Evolutionary conservation across 441 rosid species (phyloP).

Genomic region (Populus hybrid): DNA sequence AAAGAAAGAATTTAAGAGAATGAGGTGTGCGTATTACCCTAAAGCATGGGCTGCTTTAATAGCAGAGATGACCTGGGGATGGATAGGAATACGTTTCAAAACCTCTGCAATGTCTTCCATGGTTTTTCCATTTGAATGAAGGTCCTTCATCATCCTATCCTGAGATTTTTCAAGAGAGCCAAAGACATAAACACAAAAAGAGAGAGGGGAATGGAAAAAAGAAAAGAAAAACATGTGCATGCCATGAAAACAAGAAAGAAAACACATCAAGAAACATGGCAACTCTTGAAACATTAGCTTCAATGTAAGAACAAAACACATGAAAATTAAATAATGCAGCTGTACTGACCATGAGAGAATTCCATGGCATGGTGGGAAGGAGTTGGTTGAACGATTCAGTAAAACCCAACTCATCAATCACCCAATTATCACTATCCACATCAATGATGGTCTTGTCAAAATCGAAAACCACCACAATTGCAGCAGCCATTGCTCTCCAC

Average conservation of each 20-base stretch:
- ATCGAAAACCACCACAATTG: conserved; percentile 52
- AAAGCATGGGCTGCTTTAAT: conserved; percentile 48
- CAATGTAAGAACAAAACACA: no score
- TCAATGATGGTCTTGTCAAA: conserved; percentile 80
- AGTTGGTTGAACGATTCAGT: conserved; percentile 63
- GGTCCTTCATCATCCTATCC: conserved; percentile 58
- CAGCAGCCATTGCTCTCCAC: conserved; percentile 25
- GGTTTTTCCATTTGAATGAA: conserved; percentile 43
- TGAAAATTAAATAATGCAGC: no score
- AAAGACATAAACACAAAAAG: background rate
- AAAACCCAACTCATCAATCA: conserved; percentile 60
- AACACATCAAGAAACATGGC: no score
- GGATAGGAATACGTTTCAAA: conserved; percentile 45
- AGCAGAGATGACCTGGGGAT: conserved; percentile 53
- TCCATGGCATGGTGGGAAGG: conserved; percentile 80
- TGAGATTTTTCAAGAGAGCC: conserved; percentile 9
- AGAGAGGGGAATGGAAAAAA: background rate
- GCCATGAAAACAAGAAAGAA: no score
- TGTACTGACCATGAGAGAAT: conserved; percentile 56
- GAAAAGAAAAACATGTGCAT: background rate
- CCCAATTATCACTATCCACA: conserved; percentile 74
- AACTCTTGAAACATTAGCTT: no score
- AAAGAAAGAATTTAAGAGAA: background rate
- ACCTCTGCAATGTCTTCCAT: conserved; percentile 42
- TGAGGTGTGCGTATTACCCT: conserved; percentile 20